These are phyloP conservation scores for Coemansia sp. DNA, from an alignment of 192 early-diverging fungal species.

Conservation along the genomic window DNA sequence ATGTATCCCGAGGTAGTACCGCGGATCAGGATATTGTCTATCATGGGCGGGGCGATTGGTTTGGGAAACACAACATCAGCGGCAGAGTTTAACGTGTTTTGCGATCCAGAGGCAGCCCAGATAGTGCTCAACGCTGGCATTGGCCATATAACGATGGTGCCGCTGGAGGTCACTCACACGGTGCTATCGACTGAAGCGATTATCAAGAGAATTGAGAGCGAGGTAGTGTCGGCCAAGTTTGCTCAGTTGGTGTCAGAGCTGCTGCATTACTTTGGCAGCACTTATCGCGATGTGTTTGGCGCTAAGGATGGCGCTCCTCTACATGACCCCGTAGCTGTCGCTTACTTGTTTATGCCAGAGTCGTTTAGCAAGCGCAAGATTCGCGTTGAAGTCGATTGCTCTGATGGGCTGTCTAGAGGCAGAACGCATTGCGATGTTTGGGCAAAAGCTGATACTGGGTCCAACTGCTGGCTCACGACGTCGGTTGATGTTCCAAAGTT, in stretches of 20 bases:
- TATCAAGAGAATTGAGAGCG: conserved; percentile 14
- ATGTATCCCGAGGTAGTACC: conserved; percentile 40
- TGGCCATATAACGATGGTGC: conserved; percentile 19
- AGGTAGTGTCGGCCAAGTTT: conserved; percentile 14
- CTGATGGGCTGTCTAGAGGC: conserved; percentile 2
- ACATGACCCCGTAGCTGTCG: conserved; percentile 31
- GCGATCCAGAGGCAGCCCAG: conserved; percentile 42
- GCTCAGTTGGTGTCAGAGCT: conserved; percentile 17
- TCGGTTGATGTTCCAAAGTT: conserved; percentile 19
- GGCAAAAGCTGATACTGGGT: background rate
- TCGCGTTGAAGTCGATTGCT: conserved; percentile 17
- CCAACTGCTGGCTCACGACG: conserved; percentile 31
- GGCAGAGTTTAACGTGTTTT: conserved; percentile 43
- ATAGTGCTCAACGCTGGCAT: conserved; percentile 26
- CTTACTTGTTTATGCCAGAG: conserved; percentile 30
- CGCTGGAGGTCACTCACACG: conserved; percentile 30
- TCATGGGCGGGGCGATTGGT: conserved; percentile 51
- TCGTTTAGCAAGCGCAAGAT: conserved; percentile 13
- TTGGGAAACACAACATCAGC: conserved; percentile 26
- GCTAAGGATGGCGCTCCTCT: conserved; percentile 19
- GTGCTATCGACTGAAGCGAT: conserved; percentile 12
- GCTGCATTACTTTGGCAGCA: conserved; percentile 12
- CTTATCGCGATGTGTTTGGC: conserved; percentile 13
- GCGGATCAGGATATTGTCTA: conserved; percentile 37
- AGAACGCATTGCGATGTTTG: conserved; percentile 16